Evolutionary conservation across 2,329 filamentous ascomycete species (phyloP), one percentile per base, ranked within the genome.

Genomic region (Aureobasidium lini): DNA sequence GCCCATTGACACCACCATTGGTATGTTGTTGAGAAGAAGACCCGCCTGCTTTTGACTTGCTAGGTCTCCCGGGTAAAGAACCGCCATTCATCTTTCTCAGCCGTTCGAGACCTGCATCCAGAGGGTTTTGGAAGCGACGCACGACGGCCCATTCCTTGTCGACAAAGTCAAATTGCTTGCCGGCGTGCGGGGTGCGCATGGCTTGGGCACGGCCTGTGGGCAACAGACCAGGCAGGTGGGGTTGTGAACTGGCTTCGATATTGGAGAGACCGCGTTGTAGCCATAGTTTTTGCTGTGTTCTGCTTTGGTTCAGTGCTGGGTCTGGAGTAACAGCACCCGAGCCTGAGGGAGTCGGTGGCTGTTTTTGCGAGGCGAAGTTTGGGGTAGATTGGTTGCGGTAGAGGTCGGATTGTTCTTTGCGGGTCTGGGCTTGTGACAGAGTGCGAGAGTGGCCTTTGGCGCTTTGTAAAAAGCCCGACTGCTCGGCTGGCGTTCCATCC

Each of bases 141-240:
- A 90, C 85, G 8, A 89, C 86, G n/a, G 85, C 78, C 69, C 89
- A 90, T 68, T 90, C 87, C 72, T 87, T 82, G 15, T 84, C 84
- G 1, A 86, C 87, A 48, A 84, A 80, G 69, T 89, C 86, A 57
- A 89, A 79, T 50, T 87, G 79, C 68, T 39, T 73, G 37, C 48
- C 57, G 28, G 47, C 48, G 18, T 72, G 48, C 79, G 77, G 60
- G 84, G 83, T 62, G 82, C 83, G n/a, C 77, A 79, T 6, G 77
- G 76, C 66, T 66, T 62, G 63, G 69, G 71, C 69, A 18, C 70
- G 70, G 42, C 69, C 70, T 11, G 71, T 67, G 34, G 71, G 71
- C 6, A 75, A 64, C 13, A 73, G 70, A 11, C 71, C 72, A 53
- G 68, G 76, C 62, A 73, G 64, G 64, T 74, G 69, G 60, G 85